Evolutionary conservation across 2,329 filamentous ascomycete species (phyloP).

Genomic region (Monosporascus sp.): DNA sequence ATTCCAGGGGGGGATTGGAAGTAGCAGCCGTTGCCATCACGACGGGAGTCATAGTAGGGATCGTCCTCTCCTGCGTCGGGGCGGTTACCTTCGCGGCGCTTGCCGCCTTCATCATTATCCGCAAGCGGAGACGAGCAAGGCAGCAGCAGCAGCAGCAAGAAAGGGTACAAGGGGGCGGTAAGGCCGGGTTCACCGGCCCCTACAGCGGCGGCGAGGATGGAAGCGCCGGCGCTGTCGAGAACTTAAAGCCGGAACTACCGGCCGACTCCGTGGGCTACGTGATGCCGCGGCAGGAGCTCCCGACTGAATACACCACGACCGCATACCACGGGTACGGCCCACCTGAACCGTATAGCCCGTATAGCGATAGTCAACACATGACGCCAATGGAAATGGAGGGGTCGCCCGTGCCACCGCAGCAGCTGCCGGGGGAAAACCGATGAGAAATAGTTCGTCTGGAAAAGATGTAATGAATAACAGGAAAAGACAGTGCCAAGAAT

Average conservation of each 20-base stretch:
- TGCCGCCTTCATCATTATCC: not conserved
- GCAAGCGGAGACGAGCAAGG: not conserved
- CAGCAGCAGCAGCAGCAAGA: not conserved
- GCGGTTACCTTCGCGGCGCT: not conserved
- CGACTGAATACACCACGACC: not conserved
- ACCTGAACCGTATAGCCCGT: not conserved
- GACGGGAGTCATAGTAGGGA: not conserved
- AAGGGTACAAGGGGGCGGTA: not conserved
- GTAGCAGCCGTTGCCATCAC: not conserved
- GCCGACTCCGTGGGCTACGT: not conserved
- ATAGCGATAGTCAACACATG: no score
- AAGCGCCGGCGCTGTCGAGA: not conserved
- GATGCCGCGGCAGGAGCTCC: not conserved
- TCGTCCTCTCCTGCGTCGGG: not conserved
- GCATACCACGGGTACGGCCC: not conserved
- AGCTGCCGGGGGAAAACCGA: not conserved
- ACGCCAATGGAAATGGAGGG: not conserved
- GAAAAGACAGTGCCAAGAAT: no score
- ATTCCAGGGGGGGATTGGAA: not conserved
- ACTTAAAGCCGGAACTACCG: not conserved
- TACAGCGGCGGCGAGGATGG: not conserved
- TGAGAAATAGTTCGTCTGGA: not conserved
- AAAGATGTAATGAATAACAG: no score
- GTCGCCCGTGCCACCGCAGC: not conserved
- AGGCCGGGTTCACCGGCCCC: not conserved